Base-by-base conservation (phyloP, 306 rosid species). In the Lagenaria siceraria region DNA sequence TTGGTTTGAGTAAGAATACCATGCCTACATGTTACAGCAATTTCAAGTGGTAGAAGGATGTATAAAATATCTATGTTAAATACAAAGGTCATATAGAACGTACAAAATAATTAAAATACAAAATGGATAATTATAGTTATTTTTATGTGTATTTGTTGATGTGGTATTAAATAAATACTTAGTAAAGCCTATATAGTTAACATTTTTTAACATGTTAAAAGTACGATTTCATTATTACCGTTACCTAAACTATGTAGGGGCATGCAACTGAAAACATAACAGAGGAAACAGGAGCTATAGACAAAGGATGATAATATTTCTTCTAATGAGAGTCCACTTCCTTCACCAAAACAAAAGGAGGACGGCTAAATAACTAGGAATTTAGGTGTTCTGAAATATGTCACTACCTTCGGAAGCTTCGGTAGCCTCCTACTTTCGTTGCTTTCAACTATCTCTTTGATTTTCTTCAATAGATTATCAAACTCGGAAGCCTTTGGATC, bases 381-480 rank as follows among this genome's bases (percentile, higher is more conserved):
- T 25, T 22, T 59, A 61, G 29, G 40, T 60, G 9, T 49, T 27
- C 12, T 72, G 42, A 62, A 27, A 35, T 40, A 40, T 7, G 36
- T 42, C 21, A 65, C 80, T 82, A 95, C 97, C 97, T 95, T 95
- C n/a, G 99, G 97, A 80, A 92, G 88, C 91, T 95, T 95, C 71
- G 98, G 97, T 33, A 92, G 89, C 84, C 97, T 89, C 83, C 97
- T 92, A 82, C 89, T 88, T 80, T 90, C 97, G 81, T 95, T 95
- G 87, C 96, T 92, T 83, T 92, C 97, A 19, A 95, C 89, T 62
- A 90, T 78, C 78, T 90, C 96, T 80, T 88, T 95, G n/a, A 92
- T 83, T 79, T 84, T 89, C 84, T 73, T 80, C 77, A 89, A 69
- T 78, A 95, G 85, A 18, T 48, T 76, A 56, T 79, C 87, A 56